These are phyloP conservation scores for Dictyostelium firmibasis DNA, from an alignment of 78 protist genomes.

Conservation along the genomic window DNA sequence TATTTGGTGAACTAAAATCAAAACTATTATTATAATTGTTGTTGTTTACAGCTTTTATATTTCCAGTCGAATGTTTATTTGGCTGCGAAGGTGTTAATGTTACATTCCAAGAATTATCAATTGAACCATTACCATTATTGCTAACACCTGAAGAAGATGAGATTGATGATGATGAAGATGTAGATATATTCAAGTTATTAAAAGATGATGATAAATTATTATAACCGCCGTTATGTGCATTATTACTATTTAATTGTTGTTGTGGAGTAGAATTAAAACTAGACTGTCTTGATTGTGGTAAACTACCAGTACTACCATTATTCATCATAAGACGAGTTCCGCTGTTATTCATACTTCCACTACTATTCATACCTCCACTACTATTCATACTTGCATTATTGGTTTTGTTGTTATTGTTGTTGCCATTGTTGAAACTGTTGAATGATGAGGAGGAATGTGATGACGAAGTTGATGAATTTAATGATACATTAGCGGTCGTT, in stretches of 20 bases:
- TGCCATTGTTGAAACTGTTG: neutral
- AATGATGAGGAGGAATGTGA: neutral
- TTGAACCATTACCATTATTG: neutral
- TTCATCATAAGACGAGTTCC: neutral
- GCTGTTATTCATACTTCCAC: neutral
- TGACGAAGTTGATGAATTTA: constrained; percentile 9
- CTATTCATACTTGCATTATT: neutral
- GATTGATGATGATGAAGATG: neutral
- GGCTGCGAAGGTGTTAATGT: constrained; percentile 4
- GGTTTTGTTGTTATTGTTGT: neutral
- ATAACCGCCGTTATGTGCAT: neutral
- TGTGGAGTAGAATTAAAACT: neutral
- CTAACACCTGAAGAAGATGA: neutral
- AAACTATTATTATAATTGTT: neutral
- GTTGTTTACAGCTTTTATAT: neutral
- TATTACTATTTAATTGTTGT: neutral
- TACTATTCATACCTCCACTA: neutral
- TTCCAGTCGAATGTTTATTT: neutral
- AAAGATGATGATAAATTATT: neutral
- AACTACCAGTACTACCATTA: neutral
- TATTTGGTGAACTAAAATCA: neutral
- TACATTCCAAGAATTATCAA: neutral
- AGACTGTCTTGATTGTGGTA: neutral
- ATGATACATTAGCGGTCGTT: neutral
- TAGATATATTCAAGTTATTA: neutral